These are phyloP conservation scores for Epichloe scottii DNA, from an alignment of 2,329 filamentous ascomycete species.

Conservation along the genomic window DNA sequence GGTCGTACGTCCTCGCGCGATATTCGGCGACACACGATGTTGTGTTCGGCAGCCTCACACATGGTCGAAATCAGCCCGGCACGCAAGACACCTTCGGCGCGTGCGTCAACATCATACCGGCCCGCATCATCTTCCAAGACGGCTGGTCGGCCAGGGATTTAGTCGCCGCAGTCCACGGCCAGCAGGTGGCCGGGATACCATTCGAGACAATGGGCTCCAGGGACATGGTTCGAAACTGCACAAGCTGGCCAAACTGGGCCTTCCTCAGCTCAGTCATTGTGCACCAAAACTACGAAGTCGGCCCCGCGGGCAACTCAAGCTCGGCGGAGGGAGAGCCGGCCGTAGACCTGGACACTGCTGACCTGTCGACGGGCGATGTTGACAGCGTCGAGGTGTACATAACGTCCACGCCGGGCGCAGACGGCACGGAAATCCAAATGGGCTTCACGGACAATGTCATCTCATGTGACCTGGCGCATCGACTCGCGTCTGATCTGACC, in stretches of 20 bases:
- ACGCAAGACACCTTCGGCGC: conserved; percentile 1
- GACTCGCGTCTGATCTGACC: background rate
- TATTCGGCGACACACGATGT: background rate
- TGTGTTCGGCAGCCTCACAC: conserved; percentile 2
- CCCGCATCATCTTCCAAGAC: background rate
- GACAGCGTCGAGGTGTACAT: conserved; percentile 4
- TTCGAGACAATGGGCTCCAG: conserved; percentile 2
- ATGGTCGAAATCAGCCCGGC: conserved; percentile 3
- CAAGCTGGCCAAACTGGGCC: conserved; percentile 1
- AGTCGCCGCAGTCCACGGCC: background rate
- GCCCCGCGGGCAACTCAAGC: background rate
- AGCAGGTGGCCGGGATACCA: background rate
- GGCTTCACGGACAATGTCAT: conserved; percentile 3
- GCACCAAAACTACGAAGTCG: conserved; percentile 1
- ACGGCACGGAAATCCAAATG: background rate
- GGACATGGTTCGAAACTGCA: conserved; percentile 1
- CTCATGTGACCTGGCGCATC: background rate
- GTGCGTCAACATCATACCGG: conserved; percentile 1
- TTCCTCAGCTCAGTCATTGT: conserved; percentile 1
- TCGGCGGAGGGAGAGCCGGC: background rate
- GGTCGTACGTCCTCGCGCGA: conserved; percentile 1
- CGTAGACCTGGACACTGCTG: background rate
- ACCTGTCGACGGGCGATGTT: conserved; percentile 2
- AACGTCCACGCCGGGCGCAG: conserved; percentile 1
- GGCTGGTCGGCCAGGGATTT: background rate